phyloP scores from a whole-genome alignment of 768 basidiomycete species.

The Xerocomellus chrysenteron region DNA sequence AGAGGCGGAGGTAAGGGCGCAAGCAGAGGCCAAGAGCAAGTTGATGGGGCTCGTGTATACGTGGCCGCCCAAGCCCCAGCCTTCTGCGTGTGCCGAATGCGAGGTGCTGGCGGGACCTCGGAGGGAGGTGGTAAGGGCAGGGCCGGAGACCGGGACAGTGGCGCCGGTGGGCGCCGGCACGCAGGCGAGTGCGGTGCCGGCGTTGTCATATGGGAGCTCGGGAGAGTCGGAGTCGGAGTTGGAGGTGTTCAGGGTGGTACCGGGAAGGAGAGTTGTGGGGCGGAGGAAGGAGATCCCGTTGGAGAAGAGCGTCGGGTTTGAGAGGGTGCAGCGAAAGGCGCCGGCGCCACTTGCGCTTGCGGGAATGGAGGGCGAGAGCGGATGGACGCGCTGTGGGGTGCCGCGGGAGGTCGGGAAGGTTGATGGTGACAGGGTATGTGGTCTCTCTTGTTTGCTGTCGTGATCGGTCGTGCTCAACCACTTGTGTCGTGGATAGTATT shows the following conservation, averaged over 20 bases:
- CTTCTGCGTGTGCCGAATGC: constrained; percentile 5
- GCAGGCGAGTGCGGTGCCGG: constrained; percentile 3
- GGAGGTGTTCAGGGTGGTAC: constrained; percentile 2
- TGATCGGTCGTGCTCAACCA: not conserved
- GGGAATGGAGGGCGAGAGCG: not conserved
- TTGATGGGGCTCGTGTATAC: constrained; percentile 10
- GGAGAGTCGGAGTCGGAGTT: constrained; percentile 7
- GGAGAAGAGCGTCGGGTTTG: constrained; percentile 8
- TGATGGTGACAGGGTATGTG: constrained; percentile 1
- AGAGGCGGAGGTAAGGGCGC: not conserved
- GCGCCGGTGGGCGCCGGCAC: not conserved
- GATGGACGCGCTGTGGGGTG: not conserved
- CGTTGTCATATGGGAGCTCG: constrained; percentile 13
- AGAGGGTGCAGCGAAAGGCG: constrained; percentile 7
- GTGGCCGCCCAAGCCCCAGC: constrained; percentile 25
- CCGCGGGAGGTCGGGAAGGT: not conserved
- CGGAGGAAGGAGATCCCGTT: not conserved
- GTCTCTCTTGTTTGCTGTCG: not conserved
- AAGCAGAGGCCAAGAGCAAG: not conserved
- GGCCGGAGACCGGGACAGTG: not conserved
- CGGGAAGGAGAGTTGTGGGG: not conserved
- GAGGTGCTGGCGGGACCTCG: not conserved
- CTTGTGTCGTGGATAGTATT: not conserved
- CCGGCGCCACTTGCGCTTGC: not conserved
- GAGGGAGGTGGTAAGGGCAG: not conserved